phyloP scores from a whole-genome alignment of 208 protist genomes.

The Crithidia thermophila region DNA sequence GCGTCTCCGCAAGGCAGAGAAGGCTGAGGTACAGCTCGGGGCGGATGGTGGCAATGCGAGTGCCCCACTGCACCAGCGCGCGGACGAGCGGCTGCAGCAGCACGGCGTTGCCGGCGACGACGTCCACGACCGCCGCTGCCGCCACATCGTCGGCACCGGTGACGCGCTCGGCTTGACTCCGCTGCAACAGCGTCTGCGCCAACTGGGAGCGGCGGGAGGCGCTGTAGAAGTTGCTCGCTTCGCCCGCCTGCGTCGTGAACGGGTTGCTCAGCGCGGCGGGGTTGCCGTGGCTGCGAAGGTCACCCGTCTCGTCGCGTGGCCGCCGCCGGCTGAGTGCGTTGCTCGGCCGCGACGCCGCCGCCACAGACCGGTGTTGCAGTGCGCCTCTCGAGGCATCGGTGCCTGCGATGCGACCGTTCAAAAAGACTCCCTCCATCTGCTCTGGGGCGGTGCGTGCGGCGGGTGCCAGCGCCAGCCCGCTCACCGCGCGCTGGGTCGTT shows the following conservation, averaged over 20 bases:
- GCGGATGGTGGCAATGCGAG: conserved; percentile 46
- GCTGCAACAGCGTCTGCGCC: conserved; percentile 23
- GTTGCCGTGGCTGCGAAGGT: not conserved
- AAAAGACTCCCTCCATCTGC: too few species aligned
- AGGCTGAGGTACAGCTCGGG: conserved; percentile 63
- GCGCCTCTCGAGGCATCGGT: too few species aligned
- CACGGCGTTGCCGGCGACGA: not conserved
- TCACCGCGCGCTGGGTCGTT: not conserved
- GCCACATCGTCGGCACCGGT: not conserved
- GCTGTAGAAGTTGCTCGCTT: conserved; percentile 31
- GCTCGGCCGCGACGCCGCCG: too few species aligned
- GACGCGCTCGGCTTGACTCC: not conserved
- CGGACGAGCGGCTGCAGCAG: conserved; percentile 63
- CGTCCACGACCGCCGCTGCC: not conserved
- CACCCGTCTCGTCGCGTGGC: conserved; percentile 7
- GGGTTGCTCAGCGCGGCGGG: not conserved
- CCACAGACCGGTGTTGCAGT: too few species aligned
- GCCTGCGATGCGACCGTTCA: too few species aligned
- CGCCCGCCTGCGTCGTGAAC: conserved; percentile 33
- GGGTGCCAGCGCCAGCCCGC: not conserved
- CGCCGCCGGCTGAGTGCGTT: conserved; percentile 10
- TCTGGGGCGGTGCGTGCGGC: not conserved
- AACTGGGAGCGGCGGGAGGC: conserved; percentile 25
- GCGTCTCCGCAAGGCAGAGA: conserved; percentile 56
- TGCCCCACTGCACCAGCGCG: conserved; percentile 58